Evolutionary conservation across 257 asterid species (phyloP).

Genomic region (Plantago elongata): DNA sequence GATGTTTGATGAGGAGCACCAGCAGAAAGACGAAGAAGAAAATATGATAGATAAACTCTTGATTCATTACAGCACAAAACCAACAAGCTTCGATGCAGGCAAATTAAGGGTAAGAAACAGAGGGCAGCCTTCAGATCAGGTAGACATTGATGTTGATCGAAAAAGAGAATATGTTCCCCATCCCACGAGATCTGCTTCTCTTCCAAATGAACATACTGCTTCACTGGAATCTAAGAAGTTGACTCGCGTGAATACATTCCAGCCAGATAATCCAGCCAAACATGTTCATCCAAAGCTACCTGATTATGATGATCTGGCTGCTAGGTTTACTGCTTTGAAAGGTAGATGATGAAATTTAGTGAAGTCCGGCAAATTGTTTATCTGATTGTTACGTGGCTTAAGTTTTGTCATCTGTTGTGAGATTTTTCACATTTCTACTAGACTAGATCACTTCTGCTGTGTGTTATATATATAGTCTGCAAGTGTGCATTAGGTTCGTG

Average conservation of each 20-base stretch:
- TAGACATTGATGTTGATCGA: slow-evolving; percentile 22
- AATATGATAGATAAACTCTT: slow-evolving; percentile 70
- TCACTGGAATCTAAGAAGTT: slow-evolving; percentile 39
- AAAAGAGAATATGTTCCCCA: slow-evolving; percentile 29
- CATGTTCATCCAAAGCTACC: slow-evolving; percentile 98
- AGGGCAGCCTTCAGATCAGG: slow-evolving; percentile 26
- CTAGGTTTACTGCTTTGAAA: slow-evolving; percentile 79
- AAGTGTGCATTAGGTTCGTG: slow-evolving; percentile 1
- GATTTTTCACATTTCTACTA: slow-evolving; percentile 5
- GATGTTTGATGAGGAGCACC: slow-evolving; percentile 50
- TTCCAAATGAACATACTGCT: slow-evolving; percentile 45
- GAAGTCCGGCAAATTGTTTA: not conserved
- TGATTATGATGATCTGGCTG: slow-evolving; percentile 88
- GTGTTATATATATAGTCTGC: not conserved
- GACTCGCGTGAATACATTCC: slow-evolving; percentile 67
- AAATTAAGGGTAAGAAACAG: slow-evolving; percentile 32
- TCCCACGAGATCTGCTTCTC: slow-evolving; percentile 65
- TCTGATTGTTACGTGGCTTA: not conserved
- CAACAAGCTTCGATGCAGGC: slow-evolving; percentile 41
- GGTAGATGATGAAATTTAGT: slow-evolving; percentile 34
- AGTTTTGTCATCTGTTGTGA: slow-evolving; percentile 6
- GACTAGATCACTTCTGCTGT: not conserved
- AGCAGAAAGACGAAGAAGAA: slow-evolving; percentile 59
- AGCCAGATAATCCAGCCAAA: slow-evolving; percentile 62
- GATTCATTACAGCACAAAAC: slow-evolving; percentile 85